Evolutionary conservation across 2,329 filamentous ascomycete genomes (phyloP).

Genomic region (Hortaea werneckii): DNA sequence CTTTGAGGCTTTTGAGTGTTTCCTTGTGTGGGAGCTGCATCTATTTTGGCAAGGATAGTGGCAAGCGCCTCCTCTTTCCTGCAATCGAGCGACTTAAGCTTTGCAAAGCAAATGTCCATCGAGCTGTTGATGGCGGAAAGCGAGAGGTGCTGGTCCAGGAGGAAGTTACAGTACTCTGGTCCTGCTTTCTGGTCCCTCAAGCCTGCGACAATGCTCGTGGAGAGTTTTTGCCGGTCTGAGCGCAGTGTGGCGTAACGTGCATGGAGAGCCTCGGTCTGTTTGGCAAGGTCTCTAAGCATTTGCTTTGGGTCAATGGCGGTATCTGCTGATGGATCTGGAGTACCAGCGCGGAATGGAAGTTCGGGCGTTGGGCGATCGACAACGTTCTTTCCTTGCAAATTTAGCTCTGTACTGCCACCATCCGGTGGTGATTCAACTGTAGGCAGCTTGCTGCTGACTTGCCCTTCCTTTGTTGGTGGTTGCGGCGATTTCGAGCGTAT

Average conservation of each 20-base stretch:
- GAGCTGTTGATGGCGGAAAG: constrained; percentile 21
- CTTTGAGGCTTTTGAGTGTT: not conserved
- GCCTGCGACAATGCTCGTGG: constrained; percentile 13
- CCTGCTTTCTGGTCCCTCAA: constrained; percentile 15
- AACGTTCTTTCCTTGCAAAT: not conserved
- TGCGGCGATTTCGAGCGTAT: not conserved
- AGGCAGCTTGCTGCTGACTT: not conserved
- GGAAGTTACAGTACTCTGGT: constrained; percentile 16
- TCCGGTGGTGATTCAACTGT: not conserved
- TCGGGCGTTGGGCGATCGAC: constrained; percentile 5
- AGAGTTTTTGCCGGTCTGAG: constrained; percentile 20
- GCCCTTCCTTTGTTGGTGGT: not conserved
- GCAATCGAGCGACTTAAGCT: constrained; percentile 23
- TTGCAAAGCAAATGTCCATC: constrained; percentile 26
- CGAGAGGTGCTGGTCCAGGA: constrained; percentile 23
- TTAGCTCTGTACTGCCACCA: not conserved
- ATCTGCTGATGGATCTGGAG: not conserved
- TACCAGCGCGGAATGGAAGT: constrained; percentile 2
- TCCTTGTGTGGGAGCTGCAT: not conserved
- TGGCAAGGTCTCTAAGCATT: constrained; percentile 9
- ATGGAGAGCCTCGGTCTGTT: constrained; percentile 20
- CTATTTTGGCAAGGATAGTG: constrained; percentile 9
- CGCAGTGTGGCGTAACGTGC: constrained; percentile 19
- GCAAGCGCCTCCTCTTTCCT: constrained; percentile 20
- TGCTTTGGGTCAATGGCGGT: constrained; percentile 2